Percentiles rank a stretch among this genome's conserved stretches.
Evolutionary conservation across 345 rosid species (phyloP).

Genomic region (Linum tenue): DNA sequence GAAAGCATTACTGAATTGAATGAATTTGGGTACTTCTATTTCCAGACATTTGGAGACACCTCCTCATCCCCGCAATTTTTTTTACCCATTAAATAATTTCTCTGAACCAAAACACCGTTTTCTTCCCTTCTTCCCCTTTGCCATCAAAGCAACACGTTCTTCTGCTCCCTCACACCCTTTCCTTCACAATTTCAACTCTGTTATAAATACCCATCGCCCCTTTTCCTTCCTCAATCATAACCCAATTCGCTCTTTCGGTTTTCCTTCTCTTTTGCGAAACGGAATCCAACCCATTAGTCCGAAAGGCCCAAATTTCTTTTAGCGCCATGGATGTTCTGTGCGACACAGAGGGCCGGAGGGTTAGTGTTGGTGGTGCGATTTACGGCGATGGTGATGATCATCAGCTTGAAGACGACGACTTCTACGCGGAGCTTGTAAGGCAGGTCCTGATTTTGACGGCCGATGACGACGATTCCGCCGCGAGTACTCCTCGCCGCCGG

Average conservation of each 20-base stretch:
- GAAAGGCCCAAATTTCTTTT: no score
- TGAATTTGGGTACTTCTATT: neutral
- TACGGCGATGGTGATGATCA: neutral
- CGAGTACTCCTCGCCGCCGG: neutral
- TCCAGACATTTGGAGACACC: neutral
- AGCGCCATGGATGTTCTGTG: neutral
- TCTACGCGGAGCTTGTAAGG: constrained; percentile 20
- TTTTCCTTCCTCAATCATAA: neutral
- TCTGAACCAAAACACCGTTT: no score
- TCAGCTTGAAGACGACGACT: constrained; percentile 13
- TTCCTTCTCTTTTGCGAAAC: no score
- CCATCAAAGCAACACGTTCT: neutral
- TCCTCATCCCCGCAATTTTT: neutral
- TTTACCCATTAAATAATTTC: neutral
- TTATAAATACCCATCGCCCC: neutral
- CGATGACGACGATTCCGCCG: constrained; percentile 12
- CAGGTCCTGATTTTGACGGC: constrained; percentile 26
- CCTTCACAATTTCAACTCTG: no score
- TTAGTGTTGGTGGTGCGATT: neutral
- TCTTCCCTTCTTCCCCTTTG: no score
- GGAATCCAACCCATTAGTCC: no score
- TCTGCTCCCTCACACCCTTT: neutral
- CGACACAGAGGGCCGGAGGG: neutral
- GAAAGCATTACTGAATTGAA: neutral
- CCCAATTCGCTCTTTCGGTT: neutral